These are phyloP conservation scores for Leccinum fallax DNA, from an alignment of 1,284 basidiomycete genomes.

Conservation along the genomic window DNA sequence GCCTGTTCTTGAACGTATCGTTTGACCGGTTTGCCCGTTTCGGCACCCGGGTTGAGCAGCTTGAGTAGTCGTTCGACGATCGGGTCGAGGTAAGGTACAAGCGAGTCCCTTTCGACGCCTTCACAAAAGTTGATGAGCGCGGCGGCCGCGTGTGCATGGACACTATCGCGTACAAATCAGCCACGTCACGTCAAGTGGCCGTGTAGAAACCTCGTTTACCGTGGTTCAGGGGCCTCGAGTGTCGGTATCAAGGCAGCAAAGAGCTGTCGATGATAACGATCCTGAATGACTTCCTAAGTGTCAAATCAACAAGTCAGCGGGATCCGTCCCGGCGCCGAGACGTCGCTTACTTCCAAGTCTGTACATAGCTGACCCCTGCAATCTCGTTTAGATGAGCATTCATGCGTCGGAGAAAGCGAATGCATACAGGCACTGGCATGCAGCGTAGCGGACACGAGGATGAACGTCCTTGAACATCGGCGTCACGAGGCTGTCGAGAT, in stretches of 20 bases:
- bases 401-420: conserved; percentile 1
- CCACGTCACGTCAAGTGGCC: neutral
- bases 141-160: conserved; percentile 82
- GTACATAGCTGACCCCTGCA: conserved; percentile 79
- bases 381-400: conserved; percentile 6
- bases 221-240: conserved; percentile 72
- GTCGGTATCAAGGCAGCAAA: conserved; percentile 73
- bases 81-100: conserved; percentile 74
- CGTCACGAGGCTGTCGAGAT: conserved; percentile 58
- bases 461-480: conserved; percentile 78
- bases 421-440: conserved; percentile 81
- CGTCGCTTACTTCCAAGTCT: conserved; percentile 66
- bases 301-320: neutral
- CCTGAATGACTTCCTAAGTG: conserved; percentile 72
- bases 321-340: neutral
- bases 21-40: conserved; percentile 40
- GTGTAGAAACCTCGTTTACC: conserved; percentile 45
- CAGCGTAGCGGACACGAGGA: conserved; percentile 81
- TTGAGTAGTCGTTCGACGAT: conserved; percentile 73
- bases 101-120: conserved; percentile 70
- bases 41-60: conserved; percentile 55
- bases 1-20: conserved; percentile 83
- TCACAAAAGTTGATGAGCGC: conserved; percentile 91
- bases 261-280: conserved; percentile 64
- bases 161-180: conserved; percentile 44